These are phyloP conservation scores for Colletotrichum sp. DNA, from an alignment of 2,329 filamentous ascomycete species.

Conservation along the genomic window DNA sequence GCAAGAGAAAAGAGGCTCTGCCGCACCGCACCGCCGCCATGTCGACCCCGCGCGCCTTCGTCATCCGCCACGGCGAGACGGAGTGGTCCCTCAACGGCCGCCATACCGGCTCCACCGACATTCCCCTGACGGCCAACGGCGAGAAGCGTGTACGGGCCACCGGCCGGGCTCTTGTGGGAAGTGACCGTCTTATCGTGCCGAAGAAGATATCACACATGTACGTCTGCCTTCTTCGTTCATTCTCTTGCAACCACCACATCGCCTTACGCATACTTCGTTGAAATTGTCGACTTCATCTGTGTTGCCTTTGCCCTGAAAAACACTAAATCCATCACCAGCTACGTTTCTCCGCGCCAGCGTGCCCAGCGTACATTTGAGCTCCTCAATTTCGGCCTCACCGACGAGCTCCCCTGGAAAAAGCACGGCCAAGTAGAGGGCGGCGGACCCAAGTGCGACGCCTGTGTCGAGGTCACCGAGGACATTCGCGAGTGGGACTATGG, in stretches of 20 bases:
- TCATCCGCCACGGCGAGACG: conserved; percentile 90
- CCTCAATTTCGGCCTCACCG: conserved; percentile 74
- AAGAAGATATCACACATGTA: conserved; percentile 84
- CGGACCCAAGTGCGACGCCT: conserved; percentile 58
- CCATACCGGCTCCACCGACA: conserved; percentile 86
- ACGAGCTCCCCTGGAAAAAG: conserved; percentile 73
- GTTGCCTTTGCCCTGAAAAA: background rate
- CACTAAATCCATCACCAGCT: conserved; percentile 49
- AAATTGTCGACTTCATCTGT: background rate
- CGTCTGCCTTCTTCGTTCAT: conserved; percentile 30
- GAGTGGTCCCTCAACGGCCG: conserved; percentile 90
- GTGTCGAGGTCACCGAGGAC: conserved; percentile 71
- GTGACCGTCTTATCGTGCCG: conserved; percentile 85
- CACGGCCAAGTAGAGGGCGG: conserved; percentile 42
- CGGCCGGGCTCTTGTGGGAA: conserved; percentile 81
- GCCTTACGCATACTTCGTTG: background rate
- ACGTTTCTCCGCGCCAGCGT: conserved; percentile 84
- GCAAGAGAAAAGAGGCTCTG: background rate
- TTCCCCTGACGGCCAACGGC: conserved; percentile 82
- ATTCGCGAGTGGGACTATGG: conserved; percentile 90
- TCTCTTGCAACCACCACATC: background rate
- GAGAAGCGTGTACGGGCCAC: conserved; percentile 79
- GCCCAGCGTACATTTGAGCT: conserved; percentile 92
- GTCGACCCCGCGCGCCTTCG: conserved; percentile 74
- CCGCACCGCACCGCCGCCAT: background rate